Conservation (phyloP, 768 basidiomycete species). For the Erythrobasidium yunnanense region DNA sequence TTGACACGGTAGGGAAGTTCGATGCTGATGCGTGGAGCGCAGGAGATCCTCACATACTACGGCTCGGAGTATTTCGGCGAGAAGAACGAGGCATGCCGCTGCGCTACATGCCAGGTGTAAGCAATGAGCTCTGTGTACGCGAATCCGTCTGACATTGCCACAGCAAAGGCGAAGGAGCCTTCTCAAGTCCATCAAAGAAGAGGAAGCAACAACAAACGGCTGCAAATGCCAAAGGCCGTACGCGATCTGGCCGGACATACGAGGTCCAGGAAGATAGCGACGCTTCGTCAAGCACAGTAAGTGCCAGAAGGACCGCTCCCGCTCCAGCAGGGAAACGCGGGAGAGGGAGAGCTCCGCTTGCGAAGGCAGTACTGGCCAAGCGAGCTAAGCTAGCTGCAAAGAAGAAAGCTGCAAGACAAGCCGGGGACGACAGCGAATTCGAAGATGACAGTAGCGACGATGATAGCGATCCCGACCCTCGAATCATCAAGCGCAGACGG, state of each 20-base stretch:
- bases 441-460: not conserved
- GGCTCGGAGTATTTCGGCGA: slow-evolving; percentile 29
- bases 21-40: not conserved
- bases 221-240: not conserved
- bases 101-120: slow-evolving; percentile 22
- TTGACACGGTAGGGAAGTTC: not conserved
- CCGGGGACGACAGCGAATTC: not conserved
- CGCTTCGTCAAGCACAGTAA: not conserved
- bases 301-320: too few relatives aligned
- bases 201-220: too few relatives aligned
- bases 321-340: too few relatives aligned
- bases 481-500: not conserved
- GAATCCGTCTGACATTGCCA: not conserved
- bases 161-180: not conserved
- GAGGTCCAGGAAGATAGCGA: not conserved
- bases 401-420: not conserved
- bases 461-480: not conserved
- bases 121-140: not conserved
- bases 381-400: not conserved
- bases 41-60: slow-evolving; percentile 29
- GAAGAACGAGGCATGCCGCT: slow-evolving; percentile 16
- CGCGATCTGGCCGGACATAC: not conserved
- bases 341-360: not conserved
- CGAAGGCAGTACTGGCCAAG: not conserved
- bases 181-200: too few relatives aligned